Conservation (phyloP, 2,329 filamentous ascomycete species). For the Cercospora zeae-maydis region DNA sequence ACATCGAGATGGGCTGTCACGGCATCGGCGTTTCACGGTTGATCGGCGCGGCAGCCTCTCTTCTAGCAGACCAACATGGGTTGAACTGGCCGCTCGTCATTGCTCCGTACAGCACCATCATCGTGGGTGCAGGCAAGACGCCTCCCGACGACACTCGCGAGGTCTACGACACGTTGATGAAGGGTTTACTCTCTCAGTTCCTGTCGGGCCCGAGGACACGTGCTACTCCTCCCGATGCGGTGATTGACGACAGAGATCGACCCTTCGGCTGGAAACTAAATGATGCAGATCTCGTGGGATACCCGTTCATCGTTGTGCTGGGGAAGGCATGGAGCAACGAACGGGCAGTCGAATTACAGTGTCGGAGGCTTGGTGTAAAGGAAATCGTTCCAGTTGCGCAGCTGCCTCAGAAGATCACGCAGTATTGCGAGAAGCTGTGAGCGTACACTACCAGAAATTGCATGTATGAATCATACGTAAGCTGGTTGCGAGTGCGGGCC, state of each 20-base stretch:
- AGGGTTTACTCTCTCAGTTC: not conserved
- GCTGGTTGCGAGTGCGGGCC: not conserved
- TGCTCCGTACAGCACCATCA: constrained; percentile 74
- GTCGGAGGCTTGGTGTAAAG: constrained; percentile 62
- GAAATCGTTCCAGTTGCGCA: constrained; percentile 37
- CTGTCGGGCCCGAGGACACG: constrained; percentile 7
- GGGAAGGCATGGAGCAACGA: constrained; percentile 64
- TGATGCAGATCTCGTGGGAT: constrained; percentile 86
- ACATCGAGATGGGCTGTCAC: constrained; percentile 92
- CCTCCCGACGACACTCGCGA: constrained; percentile 19
- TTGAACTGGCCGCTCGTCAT: constrained; percentile 86
- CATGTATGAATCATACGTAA: not conserved
- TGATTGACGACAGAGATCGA: constrained; percentile 67
- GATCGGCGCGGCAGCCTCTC: constrained; percentile 78
- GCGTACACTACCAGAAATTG: not conserved
- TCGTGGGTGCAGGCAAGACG: constrained; percentile 50
- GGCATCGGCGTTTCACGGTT: constrained; percentile 91
- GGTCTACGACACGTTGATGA: constrained; percentile 61
- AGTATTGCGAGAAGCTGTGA: constrained; percentile 22
- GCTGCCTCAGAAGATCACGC: constrained; percentile 14
- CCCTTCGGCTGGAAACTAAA: constrained; percentile 78
- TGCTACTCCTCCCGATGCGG: constrained; percentile 50
- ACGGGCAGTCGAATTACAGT: constrained; percentile 70
- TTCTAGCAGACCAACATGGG: constrained; percentile 66
- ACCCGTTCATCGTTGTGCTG: constrained; percentile 76